phyloP scores from a whole-genome alignment of 345 rosid species.

The sweet orange (Citrus sinensis) region DVS_A1.0 CM039163.1:3404501-3405000 shows the following conservation, averaged over 20 bases:
- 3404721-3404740: slow-evolving; percentile 35
- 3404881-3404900: slow-evolving; percentile 42
- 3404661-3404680: neutral
- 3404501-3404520: too few relatives aligned
- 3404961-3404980: slow-evolving; percentile 36
- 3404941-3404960: slow-evolving; percentile 27
- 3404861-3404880: slow-evolving; percentile 32
- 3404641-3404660: slow-evolving; percentile 1
- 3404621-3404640: slow-evolving; percentile 4
- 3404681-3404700: slow-evolving; percentile 3
- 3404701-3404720: neutral
- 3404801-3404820: slow-evolving; percentile 4
- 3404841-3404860: slow-evolving; percentile 22
- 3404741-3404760: slow-evolving; percentile 49
- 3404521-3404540: too few relatives aligned
- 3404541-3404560: neutral
- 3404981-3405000: slow-evolving; percentile 44
- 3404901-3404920: slow-evolving; percentile 16
- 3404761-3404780: slow-evolving; percentile 1
- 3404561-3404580: neutral
- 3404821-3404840: neutral
- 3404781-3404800: slow-evolving; percentile 11
- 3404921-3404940: neutral
- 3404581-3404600: neutral
- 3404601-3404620: slow-evolving; percentile 8